Evolutionary conservation across 2,329 filamentous ascomycete genomes (phyloP).

Genomic region (Cladophialophora exuberans): DNA sequence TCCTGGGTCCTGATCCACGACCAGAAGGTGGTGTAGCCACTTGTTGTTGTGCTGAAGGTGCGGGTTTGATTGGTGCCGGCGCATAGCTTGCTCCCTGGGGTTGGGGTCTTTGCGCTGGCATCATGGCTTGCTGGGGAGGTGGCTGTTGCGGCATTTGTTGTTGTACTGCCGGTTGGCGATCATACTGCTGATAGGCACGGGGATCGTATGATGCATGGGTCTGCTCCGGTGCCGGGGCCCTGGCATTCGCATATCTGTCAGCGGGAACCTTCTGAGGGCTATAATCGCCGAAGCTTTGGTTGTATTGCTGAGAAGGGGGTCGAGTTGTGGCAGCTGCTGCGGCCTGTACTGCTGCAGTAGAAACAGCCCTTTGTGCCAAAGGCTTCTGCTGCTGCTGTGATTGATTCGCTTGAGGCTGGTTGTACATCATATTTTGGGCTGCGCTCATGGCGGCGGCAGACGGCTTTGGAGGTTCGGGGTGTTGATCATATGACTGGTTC

Average conservation of each 20-base stretch:
- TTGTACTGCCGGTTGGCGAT: constrained; percentile 33
- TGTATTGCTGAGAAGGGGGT: constrained; percentile 48
- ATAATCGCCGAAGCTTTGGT: constrained; percentile 50
- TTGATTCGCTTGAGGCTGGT: constrained; percentile 40
- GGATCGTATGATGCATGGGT: constrained; percentile 53
- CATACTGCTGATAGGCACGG: constrained; percentile 44
- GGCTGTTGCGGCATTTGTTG: constrained; percentile 37
- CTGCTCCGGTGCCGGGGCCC: constrained; percentile 36
- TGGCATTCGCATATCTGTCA: constrained; percentile 41
- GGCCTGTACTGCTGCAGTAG: constrained; percentile 47
- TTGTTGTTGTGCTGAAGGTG: constrained; percentile 36
- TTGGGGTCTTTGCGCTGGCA: constrained; percentile 37
- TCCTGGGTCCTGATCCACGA: constrained; percentile 58
- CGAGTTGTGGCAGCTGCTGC: constrained; percentile 54
- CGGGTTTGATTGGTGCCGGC: constrained; percentile 46
- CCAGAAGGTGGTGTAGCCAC: constrained; percentile 35
- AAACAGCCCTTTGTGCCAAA: constrained; percentile 45
- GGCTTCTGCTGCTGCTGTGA: constrained; percentile 46
- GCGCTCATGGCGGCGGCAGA: constrained; percentile 37
- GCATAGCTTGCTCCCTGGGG: constrained; percentile 44
- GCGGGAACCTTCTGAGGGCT: constrained; percentile 33
- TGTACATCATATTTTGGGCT: constrained; percentile 37
- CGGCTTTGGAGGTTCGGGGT: constrained; percentile 42
- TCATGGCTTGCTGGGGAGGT: constrained; percentile 30
- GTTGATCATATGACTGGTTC: constrained; percentile 40